Base-by-base conservation (phyloP, 192 early-diverging fungal genomes). In the Backusella sp. region DNA sequence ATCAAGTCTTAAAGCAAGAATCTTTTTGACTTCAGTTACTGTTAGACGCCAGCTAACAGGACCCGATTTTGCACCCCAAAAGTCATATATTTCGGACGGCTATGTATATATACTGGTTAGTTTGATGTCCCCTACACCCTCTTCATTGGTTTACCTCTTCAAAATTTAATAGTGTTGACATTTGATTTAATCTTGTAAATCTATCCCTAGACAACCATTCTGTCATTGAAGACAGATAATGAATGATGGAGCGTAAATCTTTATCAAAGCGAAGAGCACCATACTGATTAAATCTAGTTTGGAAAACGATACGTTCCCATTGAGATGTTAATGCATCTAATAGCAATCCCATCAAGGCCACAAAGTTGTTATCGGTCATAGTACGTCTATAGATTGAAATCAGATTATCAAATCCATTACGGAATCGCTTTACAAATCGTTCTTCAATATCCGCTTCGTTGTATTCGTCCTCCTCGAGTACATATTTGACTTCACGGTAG, bases 231-330 rank as follows among this genome's bases (percentile, higher is more conserved):
- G 91, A 86, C n/a, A 96, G 72, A 72, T 91, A 91, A 36, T 89
- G 86, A 42, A 83, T 90, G 9, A 97, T 82, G 12, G 88, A 81
- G 1, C 98, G 88, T 11, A 98, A 78, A 77, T 99, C 97, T 80
- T 94, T 94, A 70, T 99, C 98, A 77, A 98, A 96, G 65, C 93
- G 88, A 36, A 98, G 86, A 4, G 94, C 95, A 0, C 98, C 98
- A 49, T 96, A 90, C 83, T 94, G 92, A 80, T 94, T 99, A 83
- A 97, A 99, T 68, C 92, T 93, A n/a, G 89, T 91, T 72, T 90
- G 87, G 34, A 94, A 82, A 30, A 98, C 88, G 23, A 94, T 92
- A 62, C 92, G 87, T 82, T 99, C 96, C 93, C 94, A 96, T 69
- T 97, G 94, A 28, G 84, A 88, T 1, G 88, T 86, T 35, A 97